Base-by-base conservation (phyloP, 78 protist genomes). In the Monosiga brevicollis region DNA sequence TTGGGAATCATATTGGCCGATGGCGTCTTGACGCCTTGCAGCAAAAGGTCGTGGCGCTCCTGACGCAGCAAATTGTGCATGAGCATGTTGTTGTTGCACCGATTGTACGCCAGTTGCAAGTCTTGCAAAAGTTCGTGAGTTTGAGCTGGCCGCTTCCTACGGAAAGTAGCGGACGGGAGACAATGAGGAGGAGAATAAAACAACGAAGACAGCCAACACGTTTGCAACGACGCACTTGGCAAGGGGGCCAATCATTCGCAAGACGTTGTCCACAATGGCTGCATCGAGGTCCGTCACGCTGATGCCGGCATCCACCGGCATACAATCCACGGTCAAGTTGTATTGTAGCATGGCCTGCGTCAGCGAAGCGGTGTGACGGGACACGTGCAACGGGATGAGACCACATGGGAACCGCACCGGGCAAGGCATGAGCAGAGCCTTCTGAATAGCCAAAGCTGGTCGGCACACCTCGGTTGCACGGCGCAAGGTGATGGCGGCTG, bases 291-390 rank as follows among this genome's bases (percentile, higher is more conserved):
- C n/a, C n/a, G n/a, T n/a, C n/a, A n/a, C n/a, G n/a, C n/a, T n/a
- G n/a, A n/a, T n/a, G n/a, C n/a, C n/a, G n/a, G n/a, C 94, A 25
- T 89, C 96, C 15, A 38, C 37, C 25, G 96, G 96, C 96, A 93
- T 93, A 49, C 74, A 34, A 78, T 91, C 93, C 38, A 91, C 6
- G 82, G 1, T 90, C 74, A 91, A 74, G 71, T 78, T 0, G 85
- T 86, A 89, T 32, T 36, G 74, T 74, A 83, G 15, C 42, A 1
- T 36, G 25, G 73, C 40, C n/a, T n/a, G n/a, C n/a, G n/a, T n/a
- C n/a, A n/a, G n/a, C n/a, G n/a, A n/a, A n/a, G n/a, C n/a, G n/a
- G n/a, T n/a, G n/a, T n/a, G n/a, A n/a, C n/a, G n/a, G n/a, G n/a
- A n/a, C n/a, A n/a, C n/a, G n/a, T n/a, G n/a, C n/a, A n/a, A n/a